Conservation (phyloP, 2,329 filamentous ascomycete species). For the Aureobasidium sp. region DNA sequence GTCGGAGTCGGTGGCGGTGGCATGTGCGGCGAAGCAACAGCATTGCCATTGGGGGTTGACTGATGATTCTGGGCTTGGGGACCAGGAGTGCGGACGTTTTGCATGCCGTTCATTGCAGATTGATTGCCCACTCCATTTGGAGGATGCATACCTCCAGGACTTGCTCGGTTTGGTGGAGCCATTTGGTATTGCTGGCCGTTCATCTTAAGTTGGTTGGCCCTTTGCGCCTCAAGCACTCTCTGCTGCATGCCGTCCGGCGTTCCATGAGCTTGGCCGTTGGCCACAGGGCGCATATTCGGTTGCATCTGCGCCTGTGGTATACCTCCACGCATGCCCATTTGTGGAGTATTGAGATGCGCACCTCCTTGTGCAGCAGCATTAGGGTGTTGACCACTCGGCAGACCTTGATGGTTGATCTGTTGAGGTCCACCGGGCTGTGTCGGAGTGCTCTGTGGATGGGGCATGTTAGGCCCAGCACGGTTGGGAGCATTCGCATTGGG, state of each 20-base stretch:
- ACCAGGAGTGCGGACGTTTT: slow-evolving; percentile 10
- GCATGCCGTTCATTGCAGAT: slow-evolving; percentile 15
- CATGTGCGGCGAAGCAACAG: slow-evolving; percentile 30
- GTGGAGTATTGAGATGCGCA: slow-evolving; percentile 40
- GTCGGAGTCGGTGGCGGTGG: slow-evolving; percentile 29
- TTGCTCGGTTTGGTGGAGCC: slow-evolving; percentile 15
- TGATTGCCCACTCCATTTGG: slow-evolving; percentile 16
- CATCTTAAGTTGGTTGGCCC: slow-evolving; percentile 14
- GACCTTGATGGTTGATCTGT: slow-evolving; percentile 30
- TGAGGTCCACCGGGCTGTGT: slow-evolving; percentile 9
- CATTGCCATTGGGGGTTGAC: slow-evolving; percentile 19
- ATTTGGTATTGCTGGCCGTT: slow-evolving; percentile 16
- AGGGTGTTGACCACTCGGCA: slow-evolving; percentile 39
- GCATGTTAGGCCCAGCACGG: not conserved
- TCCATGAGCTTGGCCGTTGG: not conserved
- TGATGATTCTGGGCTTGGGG: slow-evolving; percentile 15
- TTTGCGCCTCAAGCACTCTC: slow-evolving; percentile 18
- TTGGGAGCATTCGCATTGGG: not conserved
- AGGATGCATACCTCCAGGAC: slow-evolving; percentile 9
- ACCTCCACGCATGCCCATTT: slow-evolving; percentile 46
- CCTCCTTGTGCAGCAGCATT: not conserved
- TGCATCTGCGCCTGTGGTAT: slow-evolving; percentile 54
- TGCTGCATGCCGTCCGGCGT: slow-evolving; percentile 12
- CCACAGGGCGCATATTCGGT: slow-evolving; percentile 15
- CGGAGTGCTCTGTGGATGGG: not conserved